Base-by-base conservation (phyloP, 2,329 filamentous ascomycete genomes). In the Fusarium drepaniforme region DNA sequence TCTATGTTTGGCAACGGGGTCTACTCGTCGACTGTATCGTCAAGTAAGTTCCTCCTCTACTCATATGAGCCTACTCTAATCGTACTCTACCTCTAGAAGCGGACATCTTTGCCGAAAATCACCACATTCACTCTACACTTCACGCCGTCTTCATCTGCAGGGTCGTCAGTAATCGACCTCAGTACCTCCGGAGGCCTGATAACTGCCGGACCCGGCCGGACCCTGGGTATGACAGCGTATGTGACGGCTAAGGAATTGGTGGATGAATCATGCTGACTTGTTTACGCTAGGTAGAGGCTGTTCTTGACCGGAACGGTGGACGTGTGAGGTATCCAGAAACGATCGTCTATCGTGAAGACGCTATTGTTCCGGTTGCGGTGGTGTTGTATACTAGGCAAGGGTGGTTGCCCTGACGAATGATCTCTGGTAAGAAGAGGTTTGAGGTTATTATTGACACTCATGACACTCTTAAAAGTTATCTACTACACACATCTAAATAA, bases 311-410 rank as follows among this genome's bases (percentile, higher is more conserved):
- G 5, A 5, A 64, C 0, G 68, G 71, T 1, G 72, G 71, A 3
- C 2, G 25, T 1, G 44, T 72, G 1, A 28, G 15, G 4, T 44
- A 63, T 16, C 72, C 66, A 0, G 66, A 75, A 30, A 64, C 53
- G 1, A 37, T 73, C 0, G 69, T 75, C 1, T 73, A 75, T 23
- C 69, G 69, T 0, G 46, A 73, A 18, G 72, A 75, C 3, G 64
- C 72, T 0, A 70, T 75, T 2, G 16, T 66, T 8, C 72, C 72
- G 0, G n/a, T 75, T 1, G 69, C 25, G 0, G 53, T 72, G 0
- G 57, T 75, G 0, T 63, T 65, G 33, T 70, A 70, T 13, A 67
- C 64, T 7, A 53, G 63, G 9, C 15, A 38, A 21, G 62, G 53
- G 16, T 58, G 53, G 53, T 2, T 28, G 15, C 46, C 46, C 6